Conservation (phyloP, 805 yeast genomes). For the Saturnispora sekii region DNA sequence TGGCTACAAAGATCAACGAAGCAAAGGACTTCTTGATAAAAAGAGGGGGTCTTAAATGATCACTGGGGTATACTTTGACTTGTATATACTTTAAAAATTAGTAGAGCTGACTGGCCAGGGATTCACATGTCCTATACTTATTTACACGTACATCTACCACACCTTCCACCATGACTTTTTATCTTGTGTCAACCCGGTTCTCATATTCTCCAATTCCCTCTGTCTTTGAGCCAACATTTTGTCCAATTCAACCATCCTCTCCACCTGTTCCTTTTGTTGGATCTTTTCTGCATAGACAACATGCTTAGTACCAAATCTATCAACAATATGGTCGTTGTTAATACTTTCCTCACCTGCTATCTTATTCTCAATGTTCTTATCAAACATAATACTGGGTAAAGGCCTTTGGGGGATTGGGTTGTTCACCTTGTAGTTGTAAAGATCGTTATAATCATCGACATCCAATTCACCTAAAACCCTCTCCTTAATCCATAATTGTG, state of each 20-base stretch:
- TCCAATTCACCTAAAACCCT: slow-evolving; percentile 42
- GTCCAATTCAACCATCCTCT: slow-evolving; percentile 35
- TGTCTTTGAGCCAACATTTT: slow-evolving; percentile 29
- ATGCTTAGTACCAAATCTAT: slow-evolving; percentile 56
- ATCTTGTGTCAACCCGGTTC: slow-evolving; percentile 4
- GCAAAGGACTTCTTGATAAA: slow-evolving; percentile 75
- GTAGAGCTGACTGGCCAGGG: too few relatives aligned
- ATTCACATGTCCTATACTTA: slow-evolving; percentile 18
- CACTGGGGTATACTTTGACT: neutral
- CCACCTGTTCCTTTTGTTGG: slow-evolving; percentile 59
- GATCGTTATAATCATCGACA: slow-evolving; percentile 54
- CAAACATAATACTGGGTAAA: slow-evolving; percentile 27
- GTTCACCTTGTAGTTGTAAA: slow-evolving; percentile 35
- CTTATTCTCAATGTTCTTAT: slow-evolving; percentile 29
- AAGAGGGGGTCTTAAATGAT: slow-evolving; percentile 38
- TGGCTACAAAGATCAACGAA: slow-evolving; percentile 88
- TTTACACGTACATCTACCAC: slow-evolving; percentile 5
- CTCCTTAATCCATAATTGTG: slow-evolving; percentile 49
- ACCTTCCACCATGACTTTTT: too few relatives aligned
- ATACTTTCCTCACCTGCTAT: slow-evolving; percentile 26
- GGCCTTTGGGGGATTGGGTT: slow-evolving; percentile 32
- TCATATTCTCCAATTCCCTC: slow-evolving; percentile 14
- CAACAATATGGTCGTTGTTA: slow-evolving; percentile 42
- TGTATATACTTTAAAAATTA: slow-evolving; percentile 7
- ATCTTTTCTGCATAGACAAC: slow-evolving; percentile 65